phyloP scores from a whole-genome alignment of 768 basidiomycete species.

The Sarcodon aspratus region DNA sequence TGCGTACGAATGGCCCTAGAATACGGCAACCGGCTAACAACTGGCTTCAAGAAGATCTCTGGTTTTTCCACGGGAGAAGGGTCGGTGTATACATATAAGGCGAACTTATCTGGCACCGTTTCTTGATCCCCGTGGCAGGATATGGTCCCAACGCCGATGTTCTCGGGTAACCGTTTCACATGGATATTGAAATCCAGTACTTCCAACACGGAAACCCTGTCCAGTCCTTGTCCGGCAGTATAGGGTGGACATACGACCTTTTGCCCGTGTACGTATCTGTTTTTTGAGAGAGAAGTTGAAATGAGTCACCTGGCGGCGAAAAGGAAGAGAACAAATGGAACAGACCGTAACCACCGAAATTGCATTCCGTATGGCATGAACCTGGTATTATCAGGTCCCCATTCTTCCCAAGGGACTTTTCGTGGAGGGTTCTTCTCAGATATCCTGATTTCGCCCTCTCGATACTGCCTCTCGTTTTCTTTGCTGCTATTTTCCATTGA shows the following conservation, averaged over 20 bases:
- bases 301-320: not conserved
- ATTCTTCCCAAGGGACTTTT: constrained; percentile 16
- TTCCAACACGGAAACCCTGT: constrained; percentile 3
- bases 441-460: not conserved
- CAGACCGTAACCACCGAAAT: constrained; percentile 23
- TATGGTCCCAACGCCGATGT: not conserved
- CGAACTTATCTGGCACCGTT: not conserved
- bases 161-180: constrained; percentile 2
- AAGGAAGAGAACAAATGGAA: not conserved
- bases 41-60: not conserved
- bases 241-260: constrained; percentile 13
- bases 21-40: not conserved
- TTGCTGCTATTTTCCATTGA: constrained; percentile 10
- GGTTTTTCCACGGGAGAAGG: not conserved
- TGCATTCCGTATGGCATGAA: constrained; percentile 9
- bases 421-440: not conserved
- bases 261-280: constrained; percentile 22
- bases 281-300: not conserved
- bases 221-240: constrained; percentile 2
- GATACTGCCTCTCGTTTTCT: constrained; percentile 11
- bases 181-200: constrained; percentile 22
- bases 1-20: not conserved
- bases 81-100: not conserved
- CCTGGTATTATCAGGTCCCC: constrained; percentile 17
- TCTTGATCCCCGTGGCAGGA: not conserved